phyloP scores from a whole-genome alignment of 805 yeast genomes.

The Saturnispora halmiae region DNA sequence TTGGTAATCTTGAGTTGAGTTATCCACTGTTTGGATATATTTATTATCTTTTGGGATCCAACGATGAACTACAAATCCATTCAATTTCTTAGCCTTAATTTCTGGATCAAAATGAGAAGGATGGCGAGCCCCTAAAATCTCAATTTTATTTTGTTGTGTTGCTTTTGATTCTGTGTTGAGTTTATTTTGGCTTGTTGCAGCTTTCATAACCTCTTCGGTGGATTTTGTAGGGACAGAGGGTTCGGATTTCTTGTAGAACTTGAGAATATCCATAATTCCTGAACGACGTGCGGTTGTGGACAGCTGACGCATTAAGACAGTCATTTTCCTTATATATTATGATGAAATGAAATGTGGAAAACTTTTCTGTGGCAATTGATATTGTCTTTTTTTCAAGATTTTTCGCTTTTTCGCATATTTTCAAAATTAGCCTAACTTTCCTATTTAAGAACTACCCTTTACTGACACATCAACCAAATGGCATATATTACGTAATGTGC shows the following conservation, averaged over 20 bases:
- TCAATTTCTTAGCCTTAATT: slow-evolving; percentile 18
- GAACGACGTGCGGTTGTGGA: slow-evolving; percentile 8
- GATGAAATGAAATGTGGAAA: background rate
- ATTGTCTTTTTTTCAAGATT: too few species aligned
- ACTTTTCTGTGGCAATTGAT: background rate
- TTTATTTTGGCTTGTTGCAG: background rate
- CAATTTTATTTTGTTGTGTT: slow-evolving; percentile 14
- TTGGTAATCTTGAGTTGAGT: slow-evolving; percentile 11
- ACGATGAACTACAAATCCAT: slow-evolving; percentile 24
- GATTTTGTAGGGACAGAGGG: slow-evolving; percentile 6
- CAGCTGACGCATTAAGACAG: slow-evolving; percentile 5
- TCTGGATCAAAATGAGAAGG: slow-evolving; percentile 21
- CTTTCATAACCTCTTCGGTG: slow-evolving; percentile 7
- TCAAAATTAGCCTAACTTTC: background rate
- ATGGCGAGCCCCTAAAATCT: slow-evolving; percentile 26
- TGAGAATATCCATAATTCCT: slow-evolving; percentile 9
- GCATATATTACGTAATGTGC: background rate
- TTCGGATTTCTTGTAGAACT: slow-evolving; percentile 8
- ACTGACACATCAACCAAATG: too few species aligned
- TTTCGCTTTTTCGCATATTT: background rate
- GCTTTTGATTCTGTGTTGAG: background rate
- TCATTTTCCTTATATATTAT: background rate
- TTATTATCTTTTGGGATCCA: slow-evolving; percentile 27
- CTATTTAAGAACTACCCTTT: background rate
- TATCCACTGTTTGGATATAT: slow-evolving; percentile 11